Evolutionary conservation across 345 rosid genomes (phyloP).

Genomic region (Ricinus communis): DNA sequence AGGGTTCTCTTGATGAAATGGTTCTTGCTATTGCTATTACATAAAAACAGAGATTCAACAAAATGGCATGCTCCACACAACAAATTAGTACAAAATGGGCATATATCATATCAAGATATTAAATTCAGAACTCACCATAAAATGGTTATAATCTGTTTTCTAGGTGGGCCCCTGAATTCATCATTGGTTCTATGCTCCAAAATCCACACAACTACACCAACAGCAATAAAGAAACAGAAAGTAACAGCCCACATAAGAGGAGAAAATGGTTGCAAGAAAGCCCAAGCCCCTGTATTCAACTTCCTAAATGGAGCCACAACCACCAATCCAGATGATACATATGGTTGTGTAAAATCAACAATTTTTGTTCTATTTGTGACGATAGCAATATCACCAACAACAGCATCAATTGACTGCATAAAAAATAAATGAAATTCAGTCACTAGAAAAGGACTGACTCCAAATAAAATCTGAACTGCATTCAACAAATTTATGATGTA

Average conservation of each 20-base stretch:
- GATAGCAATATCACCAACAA: constrained; percentile 84
- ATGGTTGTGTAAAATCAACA: constrained; percentile 92
- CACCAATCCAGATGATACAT: constrained; percentile 84
- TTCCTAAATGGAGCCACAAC: constrained; percentile 81
- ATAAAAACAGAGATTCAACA: background rate
- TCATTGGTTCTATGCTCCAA: constrained; percentile 91
- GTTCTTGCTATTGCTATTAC: background rate
- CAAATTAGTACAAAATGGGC: background rate
- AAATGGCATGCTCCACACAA: background rate
- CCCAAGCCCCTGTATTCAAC: constrained; percentile 86
- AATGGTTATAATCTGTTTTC: constrained; percentile 65
- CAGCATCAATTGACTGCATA: constrained; percentile 78
- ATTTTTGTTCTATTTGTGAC: constrained; percentile 80
- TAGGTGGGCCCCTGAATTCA: constrained; percentile 93
- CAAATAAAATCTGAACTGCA: constrained; percentile 6
- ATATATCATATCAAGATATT: background rate
- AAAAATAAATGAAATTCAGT: constrained; percentile 18
- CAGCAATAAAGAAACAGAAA: constrained; percentile 56
- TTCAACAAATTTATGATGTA: constrained; percentile 2
- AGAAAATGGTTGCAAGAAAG: constrained; percentile 79
- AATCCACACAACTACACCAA: constrained; percentile 89
- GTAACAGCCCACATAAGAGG: constrained; percentile 75
- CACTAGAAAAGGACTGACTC: constrained; percentile 6
- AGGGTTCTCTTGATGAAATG: background rate
- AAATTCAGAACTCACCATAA: constrained; percentile 59